These are phyloP conservation scores for Macaranga tanarius DNA, from an alignment of 441 rosid genomes.

Conservation along the genomic window DNA sequence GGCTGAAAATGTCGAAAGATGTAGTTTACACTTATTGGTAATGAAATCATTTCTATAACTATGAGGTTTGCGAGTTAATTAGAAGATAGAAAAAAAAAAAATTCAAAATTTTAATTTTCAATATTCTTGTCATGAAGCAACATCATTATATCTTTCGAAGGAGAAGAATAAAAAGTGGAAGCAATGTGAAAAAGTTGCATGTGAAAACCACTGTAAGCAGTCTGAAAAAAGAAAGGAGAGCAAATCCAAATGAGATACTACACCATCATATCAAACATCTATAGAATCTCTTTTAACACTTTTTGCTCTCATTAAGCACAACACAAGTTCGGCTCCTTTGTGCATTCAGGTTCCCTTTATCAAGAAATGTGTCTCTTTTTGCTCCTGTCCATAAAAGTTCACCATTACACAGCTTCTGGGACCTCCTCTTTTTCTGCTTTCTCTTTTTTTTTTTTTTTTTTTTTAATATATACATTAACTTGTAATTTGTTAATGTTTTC, in stretches of 20 bases:
- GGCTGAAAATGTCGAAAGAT: no score
- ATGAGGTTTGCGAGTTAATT: no score
- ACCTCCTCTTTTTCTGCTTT: conserved; percentile 10
- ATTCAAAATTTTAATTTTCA: no score
- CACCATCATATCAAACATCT: neutral
- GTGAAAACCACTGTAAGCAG: neutral
- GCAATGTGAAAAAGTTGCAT: conserved; percentile 11
- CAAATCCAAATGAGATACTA: conserved; percentile 28
- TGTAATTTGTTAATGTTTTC: neutral
- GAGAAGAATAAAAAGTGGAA: no score
- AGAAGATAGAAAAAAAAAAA: no score
- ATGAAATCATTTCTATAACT: no score
- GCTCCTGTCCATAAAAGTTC: conserved; percentile 10
- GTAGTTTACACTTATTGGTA: no score
- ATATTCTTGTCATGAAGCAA: no score
- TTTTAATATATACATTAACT: neutral
- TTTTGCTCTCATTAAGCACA: conserved; percentile 21
- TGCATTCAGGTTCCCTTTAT: conserved; percentile 12
- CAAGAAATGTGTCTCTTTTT: conserved; percentile 21
- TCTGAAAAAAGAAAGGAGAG: neutral
- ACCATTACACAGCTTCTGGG: conserved; percentile 18
- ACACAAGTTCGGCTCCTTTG: conserved; percentile 13
- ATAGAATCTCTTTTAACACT: conserved; percentile 18
- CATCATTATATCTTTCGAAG: no score
- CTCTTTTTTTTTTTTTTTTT: neutral